Percentiles rank a stretch among this genome's conserved stretches.
Conservation (phyloP, 2,329 filamentous ascomycete genomes). For the Sporothrix euskadiensis region DNA sequence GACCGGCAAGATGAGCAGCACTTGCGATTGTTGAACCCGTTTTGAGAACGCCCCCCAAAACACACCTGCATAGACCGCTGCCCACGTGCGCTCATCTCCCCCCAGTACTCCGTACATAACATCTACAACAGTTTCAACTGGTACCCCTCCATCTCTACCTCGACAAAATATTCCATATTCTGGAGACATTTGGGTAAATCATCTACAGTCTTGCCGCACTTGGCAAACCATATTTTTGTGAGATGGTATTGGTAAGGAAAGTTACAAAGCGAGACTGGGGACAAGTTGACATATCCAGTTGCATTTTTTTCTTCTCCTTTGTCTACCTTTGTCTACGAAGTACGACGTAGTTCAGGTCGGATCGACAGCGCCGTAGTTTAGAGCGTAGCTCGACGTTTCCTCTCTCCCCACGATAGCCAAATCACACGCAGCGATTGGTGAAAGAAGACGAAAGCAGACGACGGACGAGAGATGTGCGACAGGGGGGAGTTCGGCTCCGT, state of each 20-base stretch:
- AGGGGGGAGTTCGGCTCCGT: background rate
- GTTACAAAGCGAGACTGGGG: background rate
- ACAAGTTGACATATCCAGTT: background rate
- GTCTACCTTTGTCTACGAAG: background rate
- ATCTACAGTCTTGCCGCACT: background rate
- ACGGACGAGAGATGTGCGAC: background rate
- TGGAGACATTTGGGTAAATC: background rate
- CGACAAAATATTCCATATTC: background rate
- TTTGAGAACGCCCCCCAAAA: background rate
- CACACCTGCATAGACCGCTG: slow-evolving; percentile 9
- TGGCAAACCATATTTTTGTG: background rate
- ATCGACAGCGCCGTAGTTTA: slow-evolving; percentile 1
- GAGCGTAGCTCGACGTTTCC: background rate
- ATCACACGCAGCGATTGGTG: background rate
- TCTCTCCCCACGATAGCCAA: slow-evolving; percentile 1
- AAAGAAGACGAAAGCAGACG: background rate
- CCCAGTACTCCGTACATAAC: no score
- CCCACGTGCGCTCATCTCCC: background rate
- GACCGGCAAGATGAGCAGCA: background rate
- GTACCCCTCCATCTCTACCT: background rate
- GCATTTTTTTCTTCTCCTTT: background rate
- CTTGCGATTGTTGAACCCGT: background rate
- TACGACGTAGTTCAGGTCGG: background rate
- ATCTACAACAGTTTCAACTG: background rate
- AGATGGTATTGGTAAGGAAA: background rate